phyloP scores from a whole-genome alignment of 2,329 filamentous ascomycete genomes.

The Xylaria sp. region DNA sequence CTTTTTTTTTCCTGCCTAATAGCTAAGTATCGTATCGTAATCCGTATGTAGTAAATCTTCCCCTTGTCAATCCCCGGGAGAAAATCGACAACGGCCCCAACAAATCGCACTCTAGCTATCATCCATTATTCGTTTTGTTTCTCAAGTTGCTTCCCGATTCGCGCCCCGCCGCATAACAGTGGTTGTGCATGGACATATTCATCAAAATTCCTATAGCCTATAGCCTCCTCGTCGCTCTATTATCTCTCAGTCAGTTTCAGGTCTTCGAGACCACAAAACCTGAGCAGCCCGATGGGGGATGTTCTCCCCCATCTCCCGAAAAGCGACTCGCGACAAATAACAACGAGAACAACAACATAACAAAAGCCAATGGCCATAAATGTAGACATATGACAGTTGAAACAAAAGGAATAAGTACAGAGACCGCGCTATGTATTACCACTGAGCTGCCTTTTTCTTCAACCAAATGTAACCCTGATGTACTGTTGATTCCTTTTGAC shows the following conservation, averaged over 20 bases:
- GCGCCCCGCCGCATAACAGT: neutral
- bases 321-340: neutral
- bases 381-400: neutral
- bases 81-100: neutral
- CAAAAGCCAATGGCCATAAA: neutral
- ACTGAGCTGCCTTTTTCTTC: constrained; percentile 8
- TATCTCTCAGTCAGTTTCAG: neutral
- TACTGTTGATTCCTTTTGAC: constrained; percentile 7
- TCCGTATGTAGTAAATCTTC: neutral
- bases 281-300: neutral
- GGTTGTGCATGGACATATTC: neutral
- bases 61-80: neutral
- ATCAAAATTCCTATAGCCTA: neutral
- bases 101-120: neutral
- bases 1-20: neutral
- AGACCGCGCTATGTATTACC: constrained; percentile 23
- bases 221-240: constrained; percentile 3
- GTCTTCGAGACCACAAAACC: neutral
- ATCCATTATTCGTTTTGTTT: neutral
- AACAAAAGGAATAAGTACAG: neutral
- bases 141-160: neutral
- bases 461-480: neutral
- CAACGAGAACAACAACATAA: neutral
- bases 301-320: neutral
- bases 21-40: neutral